Evolutionary conservation across 441 rosid species (phyloP).

Genomic region (Mallotus japonicus): DNA sequence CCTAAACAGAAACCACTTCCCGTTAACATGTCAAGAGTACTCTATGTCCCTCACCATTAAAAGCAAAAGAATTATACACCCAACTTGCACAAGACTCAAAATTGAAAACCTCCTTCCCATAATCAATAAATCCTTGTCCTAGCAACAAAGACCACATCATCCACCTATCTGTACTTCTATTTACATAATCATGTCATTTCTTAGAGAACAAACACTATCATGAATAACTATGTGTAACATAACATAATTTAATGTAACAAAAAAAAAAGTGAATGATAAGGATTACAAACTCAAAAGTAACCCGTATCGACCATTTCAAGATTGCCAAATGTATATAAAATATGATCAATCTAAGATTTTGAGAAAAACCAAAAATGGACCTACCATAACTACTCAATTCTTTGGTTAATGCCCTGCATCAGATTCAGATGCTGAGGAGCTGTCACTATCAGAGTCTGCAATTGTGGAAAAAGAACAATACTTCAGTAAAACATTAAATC

Average conservation of each 20-base stretch:
- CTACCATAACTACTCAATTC: constrained; percentile 38
- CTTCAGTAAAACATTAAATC: constrained; percentile 7
- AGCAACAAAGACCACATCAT: too few species aligned
- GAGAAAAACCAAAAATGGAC: not conserved
- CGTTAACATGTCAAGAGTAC: not conserved
- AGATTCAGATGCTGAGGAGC: constrained; percentile 92
- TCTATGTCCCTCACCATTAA: not conserved
- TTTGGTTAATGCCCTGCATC: constrained; percentile 58
- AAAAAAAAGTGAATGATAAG: too few species aligned
- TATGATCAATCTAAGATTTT: not conserved
- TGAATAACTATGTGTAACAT: too few species aligned
- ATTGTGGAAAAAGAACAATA: not conserved
- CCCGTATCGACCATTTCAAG: not conserved
- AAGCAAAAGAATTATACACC: not conserved
- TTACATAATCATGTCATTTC: too few species aligned
- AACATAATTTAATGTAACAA: too few species aligned
- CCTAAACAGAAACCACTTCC: not conserved
- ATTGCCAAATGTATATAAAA: not conserved
- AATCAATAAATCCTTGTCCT: too few species aligned
- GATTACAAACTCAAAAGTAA: too few species aligned
- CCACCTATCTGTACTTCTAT: too few species aligned
- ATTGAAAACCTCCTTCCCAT: not conserved
- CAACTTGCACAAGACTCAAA: constrained; percentile 1
- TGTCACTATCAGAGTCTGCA: constrained; percentile 95
- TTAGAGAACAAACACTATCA: too few species aligned